Conservation (phyloP, 345 rosid species). For the Lepidium didymum region DNA sequence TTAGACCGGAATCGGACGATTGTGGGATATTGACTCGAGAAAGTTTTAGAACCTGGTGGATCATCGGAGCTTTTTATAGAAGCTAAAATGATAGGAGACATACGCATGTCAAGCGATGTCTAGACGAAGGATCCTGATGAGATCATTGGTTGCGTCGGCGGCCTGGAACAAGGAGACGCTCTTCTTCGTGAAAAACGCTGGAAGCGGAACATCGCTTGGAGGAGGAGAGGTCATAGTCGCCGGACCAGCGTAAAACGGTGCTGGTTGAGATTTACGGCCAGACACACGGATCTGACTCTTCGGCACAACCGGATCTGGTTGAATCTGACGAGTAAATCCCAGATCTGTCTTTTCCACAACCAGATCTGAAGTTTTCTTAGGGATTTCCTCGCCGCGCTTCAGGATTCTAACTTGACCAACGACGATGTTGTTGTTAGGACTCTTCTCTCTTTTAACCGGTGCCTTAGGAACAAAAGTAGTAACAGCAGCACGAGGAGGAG, state of each 20-base stretch:
- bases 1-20: conserved; percentile 2
- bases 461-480: background rate
- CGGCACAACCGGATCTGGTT: conserved; percentile 31
- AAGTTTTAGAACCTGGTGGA: background rate
- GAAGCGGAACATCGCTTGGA: conserved; percentile 85
- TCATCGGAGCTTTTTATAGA: background rate
- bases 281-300: conserved; percentile 28
- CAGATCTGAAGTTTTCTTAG: background rate
- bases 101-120: conserved; percentile 13
- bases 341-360: conserved; percentile 24
- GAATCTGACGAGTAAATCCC: conserved; percentile 27
- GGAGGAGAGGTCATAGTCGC: conserved; percentile 78
- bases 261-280: conserved; percentile 7
- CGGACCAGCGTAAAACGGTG: conserved; percentile 63
- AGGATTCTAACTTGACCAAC: conserved; percentile 60
- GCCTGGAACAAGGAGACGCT: background rate
- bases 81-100: background rate
- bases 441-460: background rate
- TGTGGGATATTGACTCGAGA: background rate
- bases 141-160: conserved; percentile 43
- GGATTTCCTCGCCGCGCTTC: conserved; percentile 56
- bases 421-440: background rate
- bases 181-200: conserved; percentile 55
- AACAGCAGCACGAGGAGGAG: conserved; percentile 2
- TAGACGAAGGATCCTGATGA: conserved; percentile 50